A percentile compares a stretch with the other conserved stretches of the same genome.
These are phyloP conservation scores for Cryphonectria japonica DNA, from an alignment of 2,329 filamentous ascomycete species.

Conservation along the genomic window DNA sequence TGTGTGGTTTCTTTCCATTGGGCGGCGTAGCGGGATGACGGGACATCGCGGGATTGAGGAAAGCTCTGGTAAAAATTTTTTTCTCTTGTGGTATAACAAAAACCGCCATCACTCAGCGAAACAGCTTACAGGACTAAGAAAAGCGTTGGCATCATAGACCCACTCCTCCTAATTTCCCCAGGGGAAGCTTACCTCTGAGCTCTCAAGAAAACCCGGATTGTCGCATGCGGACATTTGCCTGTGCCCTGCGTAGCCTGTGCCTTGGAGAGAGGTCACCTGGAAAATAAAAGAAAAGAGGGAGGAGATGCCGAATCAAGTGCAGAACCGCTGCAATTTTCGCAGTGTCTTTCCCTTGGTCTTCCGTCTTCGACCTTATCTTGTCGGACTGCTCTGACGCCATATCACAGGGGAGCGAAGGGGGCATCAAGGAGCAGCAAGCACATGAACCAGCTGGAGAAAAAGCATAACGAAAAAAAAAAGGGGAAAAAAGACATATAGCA, in stretches of 20 bases:
- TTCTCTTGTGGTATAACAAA: conserved; percentile 10
- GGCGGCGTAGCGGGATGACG: conserved; percentile 15
- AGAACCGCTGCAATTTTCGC: neutral
- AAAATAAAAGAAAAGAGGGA: neutral
- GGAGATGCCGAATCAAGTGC: neutral
- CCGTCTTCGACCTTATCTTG: neutral
- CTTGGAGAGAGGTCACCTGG: no score
- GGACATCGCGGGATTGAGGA: conserved; percentile 22
- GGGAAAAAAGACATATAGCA: neutral
- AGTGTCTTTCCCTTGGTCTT: neutral
- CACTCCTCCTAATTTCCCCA: conserved; percentile 7
- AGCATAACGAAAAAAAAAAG: no score
- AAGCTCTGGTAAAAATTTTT: conserved; percentile 20
- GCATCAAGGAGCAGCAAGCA: neutral
- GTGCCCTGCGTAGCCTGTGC: neutral
- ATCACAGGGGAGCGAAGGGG: neutral
- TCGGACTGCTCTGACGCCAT: neutral
- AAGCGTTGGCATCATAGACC: conserved; percentile 11
- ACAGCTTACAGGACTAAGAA: neutral
- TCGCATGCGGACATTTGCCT: neutral
- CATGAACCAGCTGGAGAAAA: neutral
- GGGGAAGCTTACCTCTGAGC: neutral
- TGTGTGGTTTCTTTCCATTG: neutral
- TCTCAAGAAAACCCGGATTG: neutral
- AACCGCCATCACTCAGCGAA: conserved; percentile 6